Evolutionary conservation across 495 filamentous ascomycete species (phyloP).

Genomic region (Daldinia vernicosa): DNA sequence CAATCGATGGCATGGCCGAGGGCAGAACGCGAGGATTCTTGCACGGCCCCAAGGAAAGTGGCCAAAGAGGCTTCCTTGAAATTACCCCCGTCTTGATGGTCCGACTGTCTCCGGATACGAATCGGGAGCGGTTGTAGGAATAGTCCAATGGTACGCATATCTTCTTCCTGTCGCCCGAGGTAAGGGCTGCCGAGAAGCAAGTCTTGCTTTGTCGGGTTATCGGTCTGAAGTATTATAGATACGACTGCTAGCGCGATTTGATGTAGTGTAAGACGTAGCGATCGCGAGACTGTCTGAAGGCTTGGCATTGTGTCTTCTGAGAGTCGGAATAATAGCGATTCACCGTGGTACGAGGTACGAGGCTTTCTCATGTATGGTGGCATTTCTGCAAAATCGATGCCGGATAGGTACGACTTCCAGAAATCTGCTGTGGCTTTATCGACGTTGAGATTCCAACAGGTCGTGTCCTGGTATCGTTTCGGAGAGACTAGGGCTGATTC

Average conservation of each 20-base stretch:
- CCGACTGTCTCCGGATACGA: background rate
- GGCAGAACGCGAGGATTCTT: background rate
- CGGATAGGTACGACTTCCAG: background rate
- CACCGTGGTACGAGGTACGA: background rate
- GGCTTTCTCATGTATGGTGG: background rate
- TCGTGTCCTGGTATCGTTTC: background rate
- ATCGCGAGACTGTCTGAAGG: background rate
- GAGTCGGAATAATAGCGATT: background rate
- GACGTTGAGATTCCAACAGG: background rate
- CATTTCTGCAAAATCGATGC: background rate
- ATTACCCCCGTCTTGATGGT: background rate
- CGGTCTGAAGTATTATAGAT: background rate
- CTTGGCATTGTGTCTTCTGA: background rate
- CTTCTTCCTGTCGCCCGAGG: background rate
- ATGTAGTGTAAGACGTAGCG: background rate
- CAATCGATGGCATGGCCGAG: background rate
- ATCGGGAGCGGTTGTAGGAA: background rate
- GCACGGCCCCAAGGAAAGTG: background rate
- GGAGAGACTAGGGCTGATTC: background rate
- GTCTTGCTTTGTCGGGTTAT: background rate
- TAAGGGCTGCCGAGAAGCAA: background rate
- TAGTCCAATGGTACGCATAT: background rate
- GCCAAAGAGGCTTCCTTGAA: background rate
- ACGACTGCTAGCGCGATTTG: background rate
- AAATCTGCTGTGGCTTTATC: background rate